These are phyloP conservation scores for Eucalyptus marginata DNA, from an alignment of 345 rosid species.

Conservation along the genomic window DNA sequence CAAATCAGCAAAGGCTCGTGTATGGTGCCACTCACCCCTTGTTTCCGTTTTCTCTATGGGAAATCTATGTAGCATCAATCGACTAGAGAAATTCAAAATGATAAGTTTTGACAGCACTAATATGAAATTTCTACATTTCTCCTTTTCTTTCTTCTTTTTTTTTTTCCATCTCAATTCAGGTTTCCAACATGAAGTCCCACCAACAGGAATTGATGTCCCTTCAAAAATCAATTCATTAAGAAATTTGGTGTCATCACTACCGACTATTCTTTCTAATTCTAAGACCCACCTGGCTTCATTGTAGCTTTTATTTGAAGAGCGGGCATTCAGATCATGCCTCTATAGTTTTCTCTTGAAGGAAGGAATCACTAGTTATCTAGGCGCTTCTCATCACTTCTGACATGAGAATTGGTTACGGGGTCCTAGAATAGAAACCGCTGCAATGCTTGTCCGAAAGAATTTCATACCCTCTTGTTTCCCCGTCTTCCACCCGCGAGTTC, in stretches of 20 bases:
- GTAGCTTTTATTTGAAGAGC: background rate
- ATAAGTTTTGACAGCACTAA: background rate
- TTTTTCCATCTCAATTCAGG: background rate
- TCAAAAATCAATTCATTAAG: background rate
- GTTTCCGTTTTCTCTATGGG: background rate
- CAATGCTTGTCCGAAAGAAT: background rate
- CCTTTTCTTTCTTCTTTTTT: background rate
- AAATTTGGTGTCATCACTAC: background rate
- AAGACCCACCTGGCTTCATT: background rate
- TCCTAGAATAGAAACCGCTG: background rate
- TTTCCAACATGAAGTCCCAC: background rate
- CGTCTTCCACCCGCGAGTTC: background rate
- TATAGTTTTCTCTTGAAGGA: background rate
- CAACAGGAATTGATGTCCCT: background rate
- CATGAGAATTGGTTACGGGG: background rate
- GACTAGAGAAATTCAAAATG: background rate
- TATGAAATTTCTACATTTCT: background rate
- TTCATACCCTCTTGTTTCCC: background rate
- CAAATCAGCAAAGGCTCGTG: background rate
- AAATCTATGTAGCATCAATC: background rate
- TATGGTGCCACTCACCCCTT: background rate
- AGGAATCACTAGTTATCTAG: background rate
- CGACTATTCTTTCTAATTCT: background rate
- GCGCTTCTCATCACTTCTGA: background rate
- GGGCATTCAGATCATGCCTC: background rate